Evolutionary conservation across 805 yeast species (phyloP).

Genomic region (Candida lessepsii): DNA sequence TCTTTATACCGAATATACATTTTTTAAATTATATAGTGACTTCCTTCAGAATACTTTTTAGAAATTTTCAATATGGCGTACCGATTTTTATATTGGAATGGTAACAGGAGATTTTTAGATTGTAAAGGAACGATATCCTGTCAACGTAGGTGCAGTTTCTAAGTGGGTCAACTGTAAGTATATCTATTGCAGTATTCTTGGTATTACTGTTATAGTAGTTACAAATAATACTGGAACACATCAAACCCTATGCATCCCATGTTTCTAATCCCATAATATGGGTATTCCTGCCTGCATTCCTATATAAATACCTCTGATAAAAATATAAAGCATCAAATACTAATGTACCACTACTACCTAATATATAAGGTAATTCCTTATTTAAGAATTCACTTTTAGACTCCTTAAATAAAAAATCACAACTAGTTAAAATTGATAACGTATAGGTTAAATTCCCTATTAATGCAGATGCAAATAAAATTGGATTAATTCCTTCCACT

Average conservation of each 20-base stretch:
- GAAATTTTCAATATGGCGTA: too few species aligned
- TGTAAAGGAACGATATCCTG: too few species aligned
- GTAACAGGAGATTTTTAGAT: too few species aligned
- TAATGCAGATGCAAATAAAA: constrained; percentile 75
- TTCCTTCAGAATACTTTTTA: too few species aligned
- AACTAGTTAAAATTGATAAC: constrained; percentile 65
- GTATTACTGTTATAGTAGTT: too few species aligned
- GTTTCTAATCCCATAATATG: constrained; percentile 20
- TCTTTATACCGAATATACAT: too few species aligned
- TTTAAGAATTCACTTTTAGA: constrained; percentile 48
- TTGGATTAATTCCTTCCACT: constrained; percentile 81
- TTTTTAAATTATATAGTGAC: too few species aligned
- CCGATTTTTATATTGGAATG: too few species aligned
- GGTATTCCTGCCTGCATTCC: constrained; percentile 21
- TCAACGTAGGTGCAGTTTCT: too few species aligned
- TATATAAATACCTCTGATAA: constrained; percentile 51
- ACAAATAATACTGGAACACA: too few species aligned
- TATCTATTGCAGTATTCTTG: too few species aligned
- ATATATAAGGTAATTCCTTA: constrained; percentile 75
- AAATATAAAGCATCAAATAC: constrained; percentile 71
- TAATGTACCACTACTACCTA: constrained; percentile 86
- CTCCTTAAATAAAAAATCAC: constrained; percentile 42
- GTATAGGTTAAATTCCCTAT: constrained; percentile 78
- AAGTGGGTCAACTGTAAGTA: too few species aligned
- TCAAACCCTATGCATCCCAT: constrained; percentile 1